A percentile compares a stretch with the other conserved stretches of the same genome.
phyloP scores from a whole-genome alignment of 306 rosid genomes.

The Biancaea sappan region DNA sequence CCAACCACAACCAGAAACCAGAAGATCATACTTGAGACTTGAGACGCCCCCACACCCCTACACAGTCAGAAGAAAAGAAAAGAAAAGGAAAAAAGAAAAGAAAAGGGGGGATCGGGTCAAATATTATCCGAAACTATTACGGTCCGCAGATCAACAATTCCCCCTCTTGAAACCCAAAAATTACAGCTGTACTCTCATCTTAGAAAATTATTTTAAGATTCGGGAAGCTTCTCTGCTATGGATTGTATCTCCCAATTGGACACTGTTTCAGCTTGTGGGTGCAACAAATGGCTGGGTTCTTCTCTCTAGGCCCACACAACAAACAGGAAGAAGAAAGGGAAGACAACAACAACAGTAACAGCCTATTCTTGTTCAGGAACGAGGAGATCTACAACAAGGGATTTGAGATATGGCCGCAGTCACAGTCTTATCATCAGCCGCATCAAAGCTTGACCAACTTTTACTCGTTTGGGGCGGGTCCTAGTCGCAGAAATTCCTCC shows the following conservation, averaged over 20 bases:
- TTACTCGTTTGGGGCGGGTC: constrained; percentile 67
- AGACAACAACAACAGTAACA: constrained; percentile 22
- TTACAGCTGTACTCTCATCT: constrained; percentile 39
- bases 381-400: constrained; percentile 60
- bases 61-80: constrained; percentile 20
- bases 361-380: constrained; percentile 52
- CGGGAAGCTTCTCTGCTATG: constrained; percentile 50
- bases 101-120: constrained; percentile 34
- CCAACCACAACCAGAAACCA: constrained; percentile 36
- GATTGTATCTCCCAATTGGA: constrained; percentile 57
- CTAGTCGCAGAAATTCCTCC: constrained; percentile 45
- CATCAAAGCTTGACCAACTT: constrained; percentile 48
- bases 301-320: constrained; percentile 51
- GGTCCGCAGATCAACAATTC: not conserved
- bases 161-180: constrained; percentile 7
- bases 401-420: constrained; percentile 73
- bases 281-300: constrained; percentile 73
- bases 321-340: constrained; percentile 36
- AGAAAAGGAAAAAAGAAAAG: not conserved
- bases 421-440: constrained; percentile 42
- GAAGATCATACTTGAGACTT: constrained; percentile 41
- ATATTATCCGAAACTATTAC: constrained; percentile 12
- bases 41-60: constrained; percentile 33
- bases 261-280: constrained; percentile 52
- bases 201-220: constrained; percentile 5